Percentiles rank a stretch among this genome's conserved stretches.
phyloP scores from a whole-genome alignment of 306 rosid genomes.

The Medicago arabica region DNA sequence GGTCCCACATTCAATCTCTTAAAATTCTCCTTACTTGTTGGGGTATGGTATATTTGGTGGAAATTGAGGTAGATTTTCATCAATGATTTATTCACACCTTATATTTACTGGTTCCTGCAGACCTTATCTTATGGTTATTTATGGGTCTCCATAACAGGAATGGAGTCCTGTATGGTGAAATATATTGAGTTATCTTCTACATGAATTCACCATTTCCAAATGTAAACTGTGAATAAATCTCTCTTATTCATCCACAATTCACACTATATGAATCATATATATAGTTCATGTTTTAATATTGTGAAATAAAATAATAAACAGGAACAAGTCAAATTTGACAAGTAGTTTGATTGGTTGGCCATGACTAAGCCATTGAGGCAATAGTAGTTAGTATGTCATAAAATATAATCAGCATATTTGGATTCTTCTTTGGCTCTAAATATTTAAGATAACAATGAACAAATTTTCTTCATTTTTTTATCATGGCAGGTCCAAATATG shows the following conservation, averaged over 20 bases:
- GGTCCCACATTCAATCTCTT: background rate
- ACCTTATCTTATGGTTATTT: slow-evolving; percentile 24
- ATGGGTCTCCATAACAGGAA: slow-evolving; percentile 21
- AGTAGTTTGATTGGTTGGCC: background rate
- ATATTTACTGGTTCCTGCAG: background rate
- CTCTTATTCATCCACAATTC: background rate
- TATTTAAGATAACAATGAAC: slow-evolving; percentile 24
- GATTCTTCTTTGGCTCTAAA: background rate
- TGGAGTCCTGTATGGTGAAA: background rate
- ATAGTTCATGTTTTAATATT: background rate
- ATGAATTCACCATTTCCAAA: background rate
- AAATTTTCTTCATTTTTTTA: background rate
- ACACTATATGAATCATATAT: background rate
- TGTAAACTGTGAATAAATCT: background rate
- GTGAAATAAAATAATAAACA: background rate
- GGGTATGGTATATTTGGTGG: background rate
- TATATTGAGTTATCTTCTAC: background rate
- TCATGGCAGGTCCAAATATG: background rate
- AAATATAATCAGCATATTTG: background rate
- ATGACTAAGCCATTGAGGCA: slow-evolving; percentile 1
- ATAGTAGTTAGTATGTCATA: slow-evolving; percentile 29
- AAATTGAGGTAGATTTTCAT: background rate
- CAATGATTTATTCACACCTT: background rate
- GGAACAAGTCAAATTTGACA: background rate
- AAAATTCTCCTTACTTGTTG: background rate